Percentiles rank a stretch among this genome's conserved stretches.
These are phyloP conservation scores for Coniferiporia sulphurascens DNA, from an alignment of 1,284 basidiomycete genomes.

Conservation along the genomic window DNA sequence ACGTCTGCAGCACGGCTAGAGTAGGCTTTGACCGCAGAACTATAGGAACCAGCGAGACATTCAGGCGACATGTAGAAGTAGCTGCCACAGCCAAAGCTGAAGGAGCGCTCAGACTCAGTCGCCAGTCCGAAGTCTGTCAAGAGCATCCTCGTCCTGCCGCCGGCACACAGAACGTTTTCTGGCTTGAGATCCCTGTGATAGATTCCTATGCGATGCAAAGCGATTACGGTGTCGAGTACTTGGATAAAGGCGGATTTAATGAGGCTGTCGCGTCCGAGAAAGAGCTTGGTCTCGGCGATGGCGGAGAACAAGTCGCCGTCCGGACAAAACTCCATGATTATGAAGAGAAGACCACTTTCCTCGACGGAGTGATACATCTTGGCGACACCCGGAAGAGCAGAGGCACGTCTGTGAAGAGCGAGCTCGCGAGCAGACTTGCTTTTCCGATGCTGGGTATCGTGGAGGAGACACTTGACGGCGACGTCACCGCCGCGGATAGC, in stretches of 20 bases:
- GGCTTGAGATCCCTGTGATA: constrained; percentile 74
- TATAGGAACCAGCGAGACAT: constrained; percentile 45
- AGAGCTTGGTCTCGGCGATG: constrained; percentile 48
- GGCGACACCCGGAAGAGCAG: constrained; percentile 54
- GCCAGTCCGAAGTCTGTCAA: constrained; percentile 67
- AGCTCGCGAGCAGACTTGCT: constrained; percentile 54
- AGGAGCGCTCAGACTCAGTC: constrained; percentile 42
- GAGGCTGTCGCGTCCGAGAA: constrained; percentile 45
- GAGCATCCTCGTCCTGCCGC: constrained; percentile 41
- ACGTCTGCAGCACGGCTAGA: constrained; percentile 55
- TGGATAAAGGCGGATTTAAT: constrained; percentile 50
- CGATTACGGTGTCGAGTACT: constrained; percentile 58
- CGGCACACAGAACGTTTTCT: constrained; percentile 62
- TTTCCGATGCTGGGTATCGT: constrained; percentile 48
- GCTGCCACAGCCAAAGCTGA: constrained; percentile 47
- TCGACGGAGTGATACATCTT: constrained; percentile 55
- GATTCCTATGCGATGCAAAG: constrained; percentile 55
- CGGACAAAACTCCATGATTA: constrained; percentile 58
- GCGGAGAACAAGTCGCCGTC: constrained; percentile 63
- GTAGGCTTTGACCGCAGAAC: constrained; percentile 34
- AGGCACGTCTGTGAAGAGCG: constrained; percentile 52
- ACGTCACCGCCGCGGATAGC: constrained; percentile 27
- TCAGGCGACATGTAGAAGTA: constrained; percentile 68
- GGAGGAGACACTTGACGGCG: constrained; percentile 64
- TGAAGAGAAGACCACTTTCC: constrained; percentile 50